Conservation (phyloP, 202 grass and related monocot species). For the Setaria viridis region DNA sequence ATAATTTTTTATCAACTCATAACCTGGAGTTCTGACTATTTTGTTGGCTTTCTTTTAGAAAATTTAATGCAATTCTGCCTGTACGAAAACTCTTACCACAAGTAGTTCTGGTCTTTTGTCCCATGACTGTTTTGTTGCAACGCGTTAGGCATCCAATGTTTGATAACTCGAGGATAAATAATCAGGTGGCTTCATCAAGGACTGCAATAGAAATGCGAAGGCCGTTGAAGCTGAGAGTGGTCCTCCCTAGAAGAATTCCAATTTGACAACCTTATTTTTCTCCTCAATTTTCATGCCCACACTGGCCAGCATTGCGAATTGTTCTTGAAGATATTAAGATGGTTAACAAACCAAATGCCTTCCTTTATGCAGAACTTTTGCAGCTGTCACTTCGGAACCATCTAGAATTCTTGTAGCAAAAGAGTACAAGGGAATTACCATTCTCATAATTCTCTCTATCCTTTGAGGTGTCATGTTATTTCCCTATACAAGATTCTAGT, state of each 20-base stretch:
- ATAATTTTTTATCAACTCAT: neutral
- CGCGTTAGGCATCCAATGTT: neutral
- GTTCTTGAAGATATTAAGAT: constrained; percentile 3
- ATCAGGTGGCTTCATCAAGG: neutral
- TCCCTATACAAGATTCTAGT: neutral
- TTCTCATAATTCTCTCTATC: neutral
- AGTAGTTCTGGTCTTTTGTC: no score
- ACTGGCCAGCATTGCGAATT: neutral
- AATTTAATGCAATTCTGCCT: no score
- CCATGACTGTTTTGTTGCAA: neutral
- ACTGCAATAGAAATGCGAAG: neutral
- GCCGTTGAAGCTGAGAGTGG: neutral
- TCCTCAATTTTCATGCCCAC: neutral
- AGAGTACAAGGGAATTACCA: neutral
- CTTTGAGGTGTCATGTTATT: neutral
- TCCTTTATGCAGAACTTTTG: neutral
- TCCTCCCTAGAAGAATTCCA: constrained; percentile 5
- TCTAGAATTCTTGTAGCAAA: neutral
- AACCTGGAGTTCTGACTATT: neutral
- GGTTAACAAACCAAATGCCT: neutral
- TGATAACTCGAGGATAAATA: neutral
- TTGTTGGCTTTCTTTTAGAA: no score
- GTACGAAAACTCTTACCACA: neutral
- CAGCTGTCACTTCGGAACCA: neutral
- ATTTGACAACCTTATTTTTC: neutral